Evolutionary conservation across 2,329 filamentous ascomycete species (phyloP).

Genomic region (Ustilaginoidea virens): DNA sequence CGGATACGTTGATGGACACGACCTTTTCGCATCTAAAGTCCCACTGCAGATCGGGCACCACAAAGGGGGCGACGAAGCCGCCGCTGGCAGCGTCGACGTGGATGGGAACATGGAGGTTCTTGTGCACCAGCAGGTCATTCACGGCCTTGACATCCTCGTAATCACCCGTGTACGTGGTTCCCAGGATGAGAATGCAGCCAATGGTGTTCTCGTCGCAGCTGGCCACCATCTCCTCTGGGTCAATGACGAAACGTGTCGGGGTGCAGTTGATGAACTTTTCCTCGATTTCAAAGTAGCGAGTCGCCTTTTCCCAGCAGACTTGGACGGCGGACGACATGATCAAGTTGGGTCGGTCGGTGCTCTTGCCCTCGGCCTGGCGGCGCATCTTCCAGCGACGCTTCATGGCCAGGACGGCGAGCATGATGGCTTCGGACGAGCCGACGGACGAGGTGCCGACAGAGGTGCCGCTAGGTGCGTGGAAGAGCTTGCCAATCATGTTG

Average conservation of each 20-base stretch:
- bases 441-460: constrained; percentile 80
- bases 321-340: constrained; percentile 94
- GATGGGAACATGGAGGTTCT: constrained; percentile 65
- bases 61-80: constrained; percentile 86
- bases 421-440: constrained; percentile 80
- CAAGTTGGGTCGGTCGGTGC: constrained; percentile 70
- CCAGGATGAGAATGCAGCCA: constrained; percentile 81
- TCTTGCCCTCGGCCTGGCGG: constrained; percentile 69
- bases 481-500: constrained; percentile 78
- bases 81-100: constrained; percentile 89
- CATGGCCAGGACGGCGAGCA: constrained; percentile 59
- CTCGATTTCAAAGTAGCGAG: constrained; percentile 82
- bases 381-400: constrained; percentile 55
- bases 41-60: constrained; percentile 71
- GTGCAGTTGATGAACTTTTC: constrained; percentile 64
- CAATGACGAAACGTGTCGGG: constrained; percentile 44
- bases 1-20: constrained; percentile 85
- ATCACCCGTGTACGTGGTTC: constrained; percentile 89
- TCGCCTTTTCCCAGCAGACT: constrained; percentile 92
- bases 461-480: constrained; percentile 59
- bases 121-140: constrained; percentile 71
- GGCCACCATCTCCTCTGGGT: constrained; percentile 42
- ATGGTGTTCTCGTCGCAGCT: constrained; percentile 30
- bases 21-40: constrained; percentile 84
- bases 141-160: constrained; percentile 89